phyloP scores from a whole-genome alignment of 2,329 filamentous ascomycete genomes.

The Aspergillus sp. region DNA sequence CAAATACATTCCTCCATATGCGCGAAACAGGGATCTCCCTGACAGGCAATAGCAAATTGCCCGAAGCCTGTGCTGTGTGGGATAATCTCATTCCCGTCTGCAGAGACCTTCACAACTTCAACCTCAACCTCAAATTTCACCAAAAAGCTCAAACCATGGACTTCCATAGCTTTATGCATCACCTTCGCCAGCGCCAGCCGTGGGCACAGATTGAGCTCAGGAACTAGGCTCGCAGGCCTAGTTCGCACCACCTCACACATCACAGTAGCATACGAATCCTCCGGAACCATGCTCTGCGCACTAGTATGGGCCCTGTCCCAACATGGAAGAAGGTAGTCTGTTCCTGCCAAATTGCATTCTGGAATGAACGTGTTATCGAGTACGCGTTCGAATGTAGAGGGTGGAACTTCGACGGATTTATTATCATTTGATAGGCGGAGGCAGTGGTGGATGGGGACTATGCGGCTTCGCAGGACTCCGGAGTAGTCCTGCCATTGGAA shows the following conservation, averaged over 20 bases:
- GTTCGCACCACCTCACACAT: not conserved
- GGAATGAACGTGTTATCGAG: not conserved
- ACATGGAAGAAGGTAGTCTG: not conserved
- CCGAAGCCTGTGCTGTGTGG: not conserved
- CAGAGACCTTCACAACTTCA: constrained; percentile 1
- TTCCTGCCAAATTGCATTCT: not conserved
- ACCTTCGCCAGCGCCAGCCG: constrained; percentile 2
- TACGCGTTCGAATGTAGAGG: not conserved
- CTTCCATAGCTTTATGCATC: not conserved
- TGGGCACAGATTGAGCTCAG: constrained; percentile 2
- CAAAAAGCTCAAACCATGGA: constrained; percentile 4
- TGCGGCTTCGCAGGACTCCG: not conserved
- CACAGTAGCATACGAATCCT: not conserved
- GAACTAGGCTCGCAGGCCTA: not conserved
- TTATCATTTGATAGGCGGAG: not conserved
- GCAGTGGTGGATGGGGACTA: not conserved
- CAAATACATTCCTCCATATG: constrained; percentile 3
- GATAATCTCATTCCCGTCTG: not conserved
- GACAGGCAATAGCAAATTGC: not conserved
- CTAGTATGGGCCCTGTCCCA: not conserved
- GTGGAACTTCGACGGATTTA: not conserved
- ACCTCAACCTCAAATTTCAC: constrained; percentile 11
- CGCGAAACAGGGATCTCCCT: constrained; percentile 6
- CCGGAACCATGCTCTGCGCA: not conserved
- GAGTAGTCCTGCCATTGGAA: not conserved